Base-by-base conservation (phyloP, 148 eudicot genomes). In the Cornus kousa region DNA sequence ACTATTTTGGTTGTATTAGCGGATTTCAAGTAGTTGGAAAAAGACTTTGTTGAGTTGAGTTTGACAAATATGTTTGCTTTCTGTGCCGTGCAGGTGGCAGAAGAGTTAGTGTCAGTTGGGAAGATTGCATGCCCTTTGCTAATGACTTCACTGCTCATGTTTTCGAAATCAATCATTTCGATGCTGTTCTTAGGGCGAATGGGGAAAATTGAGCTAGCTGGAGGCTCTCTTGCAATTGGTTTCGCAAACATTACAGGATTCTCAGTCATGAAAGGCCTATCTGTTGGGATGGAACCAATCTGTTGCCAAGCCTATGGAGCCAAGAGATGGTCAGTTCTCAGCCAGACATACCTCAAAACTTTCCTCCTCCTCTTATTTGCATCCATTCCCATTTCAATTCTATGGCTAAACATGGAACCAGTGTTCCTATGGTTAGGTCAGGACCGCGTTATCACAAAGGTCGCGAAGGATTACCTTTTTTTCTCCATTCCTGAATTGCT, bases 241-340 rank as follows among this genome's bases (percentile, higher is more conserved):
- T 95, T 95, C 43, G 99, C 99, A 35, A 95, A 93, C 74, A 74
- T 95, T 24, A 90, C 97, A 0, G 99, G 99, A 3, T 89, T 82
- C 80, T 93, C 99, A 0, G 88, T 95, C 77, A 91, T 95, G 77
- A 95, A 95, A 86, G 99, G 99, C 17, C 85, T 95, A 19, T 86
- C 95, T 75, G 85, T 87, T 84, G 99, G 93, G 0, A 95, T 95
- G 99, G 99, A 95, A 28, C 94, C 99, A 67, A 93, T 95, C 50
- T 95, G 99, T 57, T 85, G 87, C 82, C 99, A 95, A 83, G 97
- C 99, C 11, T 95, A 80, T 69, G 99, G 99, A 33, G 99, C 99
- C 77, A 86, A 80, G 70, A 87, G 88, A 80, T 85, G 86, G 72
- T 79, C 89, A 0, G 82, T 93, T 7, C 79, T 95, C 0, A 85